Conservation (phyloP, 1,284 basidiomycete genomes). For the Afroboletus lepidellus region DNA sequence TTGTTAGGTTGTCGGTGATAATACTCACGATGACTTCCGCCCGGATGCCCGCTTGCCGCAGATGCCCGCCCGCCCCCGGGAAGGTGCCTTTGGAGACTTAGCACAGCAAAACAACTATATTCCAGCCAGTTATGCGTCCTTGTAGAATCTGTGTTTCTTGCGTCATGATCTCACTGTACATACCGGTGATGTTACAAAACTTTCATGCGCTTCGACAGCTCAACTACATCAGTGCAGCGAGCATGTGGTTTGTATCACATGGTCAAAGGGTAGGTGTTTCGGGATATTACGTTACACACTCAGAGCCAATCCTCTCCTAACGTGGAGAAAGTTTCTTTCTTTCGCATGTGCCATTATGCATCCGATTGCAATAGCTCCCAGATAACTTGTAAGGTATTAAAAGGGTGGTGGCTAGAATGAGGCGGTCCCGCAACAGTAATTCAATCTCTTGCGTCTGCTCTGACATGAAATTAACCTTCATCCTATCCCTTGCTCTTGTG, state of each 20-base stretch:
- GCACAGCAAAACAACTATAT: too few relatives aligned
- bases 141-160: too few relatives aligned
- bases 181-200: neutral
- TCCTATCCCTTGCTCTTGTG: slow-evolving; percentile 24
- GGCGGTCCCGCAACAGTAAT: neutral
- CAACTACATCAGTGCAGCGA: neutral
- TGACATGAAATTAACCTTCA: slow-evolving; percentile 11
- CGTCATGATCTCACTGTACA: neutral
- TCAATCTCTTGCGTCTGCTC: neutral
- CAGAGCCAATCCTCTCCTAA: too few relatives aligned
- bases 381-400: neutral
- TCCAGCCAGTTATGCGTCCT: too few relatives aligned
- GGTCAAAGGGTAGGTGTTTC: too few relatives aligned
- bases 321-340: neutral
- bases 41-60: too few relatives aligned
- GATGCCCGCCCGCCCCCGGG: too few relatives aligned
- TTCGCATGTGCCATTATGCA: neutral
- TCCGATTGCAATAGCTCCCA: neutral
- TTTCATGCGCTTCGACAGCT: neutral
- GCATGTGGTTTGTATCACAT: neutral
- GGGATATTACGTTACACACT: neutral
- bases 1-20: too few relatives aligned
- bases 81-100: too few relatives aligned
- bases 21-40: too few relatives aligned
- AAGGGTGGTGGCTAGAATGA: neutral